These are phyloP conservation scores for Syzygium jambos DNA, from an alignment of 345 rosid genomes.

Conservation along the genomic window DNA sequence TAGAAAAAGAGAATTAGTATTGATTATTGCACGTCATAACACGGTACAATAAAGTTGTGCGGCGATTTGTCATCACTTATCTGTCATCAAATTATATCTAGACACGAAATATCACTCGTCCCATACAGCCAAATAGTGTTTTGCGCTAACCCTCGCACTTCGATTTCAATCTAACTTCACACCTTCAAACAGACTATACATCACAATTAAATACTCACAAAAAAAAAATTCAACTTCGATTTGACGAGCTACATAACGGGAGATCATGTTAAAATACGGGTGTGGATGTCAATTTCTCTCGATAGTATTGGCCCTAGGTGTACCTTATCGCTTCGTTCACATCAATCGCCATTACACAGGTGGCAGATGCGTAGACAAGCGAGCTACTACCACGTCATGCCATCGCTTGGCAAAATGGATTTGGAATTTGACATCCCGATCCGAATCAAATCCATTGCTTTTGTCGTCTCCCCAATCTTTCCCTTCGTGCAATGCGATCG, in stretches of 20 bases:
- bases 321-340: neutral
- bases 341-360: neutral
- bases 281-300: neutral
- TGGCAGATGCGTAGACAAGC: neutral
- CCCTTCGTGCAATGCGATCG: neutral
- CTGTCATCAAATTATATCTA: no score
- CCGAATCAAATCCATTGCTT: neutral
- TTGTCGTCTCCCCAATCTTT: neutral
- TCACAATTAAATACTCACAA: neutral
- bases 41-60: neutral
- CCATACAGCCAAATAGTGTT: accelerated
- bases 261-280: neutral
- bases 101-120: neutral
- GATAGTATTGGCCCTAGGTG: neutral
- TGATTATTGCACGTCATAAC: accelerated
- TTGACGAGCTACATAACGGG: no score
- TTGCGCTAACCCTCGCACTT: neutral
- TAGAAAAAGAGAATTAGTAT: accelerated
- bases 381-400: neutral
- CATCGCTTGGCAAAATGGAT: neutral
- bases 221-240: neutral
- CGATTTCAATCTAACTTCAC: neutral
- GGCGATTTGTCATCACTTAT: neutral
- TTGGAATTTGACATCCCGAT: neutral
- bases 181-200: accelerated